These are phyloP conservation scores for Tylopilus vinaceipallidus DNA, from an alignment of 768 basidiomycete genomes.

Conservation along the genomic window DNA sequence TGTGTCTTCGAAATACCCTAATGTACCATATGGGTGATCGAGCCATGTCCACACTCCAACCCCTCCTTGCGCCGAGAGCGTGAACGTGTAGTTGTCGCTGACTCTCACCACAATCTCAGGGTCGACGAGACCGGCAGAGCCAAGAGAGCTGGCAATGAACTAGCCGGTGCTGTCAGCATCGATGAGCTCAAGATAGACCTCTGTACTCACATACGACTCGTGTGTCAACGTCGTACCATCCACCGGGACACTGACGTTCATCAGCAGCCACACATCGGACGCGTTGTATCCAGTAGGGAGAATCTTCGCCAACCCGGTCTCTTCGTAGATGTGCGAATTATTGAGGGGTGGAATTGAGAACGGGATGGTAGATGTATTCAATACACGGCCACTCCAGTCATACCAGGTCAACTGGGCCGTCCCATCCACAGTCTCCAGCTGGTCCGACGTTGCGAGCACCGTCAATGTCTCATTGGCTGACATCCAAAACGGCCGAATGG, in stretches of 20 bases:
- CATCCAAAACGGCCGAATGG: conserved; percentile 58
- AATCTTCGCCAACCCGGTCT: conserved; percentile 41
- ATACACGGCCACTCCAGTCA: conserved; percentile 46
- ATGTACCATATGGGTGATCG: conserved; percentile 53
- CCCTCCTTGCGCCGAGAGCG: conserved; percentile 50
- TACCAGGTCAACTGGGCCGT: conserved; percentile 55
- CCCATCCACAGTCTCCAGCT: conserved; percentile 46
- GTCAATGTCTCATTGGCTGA: conserved; percentile 45
- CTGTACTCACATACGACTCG: conserved; percentile 48
- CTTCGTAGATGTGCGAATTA: conserved; percentile 43
- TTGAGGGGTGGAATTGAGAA: conserved; percentile 50
- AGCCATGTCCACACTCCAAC: conserved; percentile 61
- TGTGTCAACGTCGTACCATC: conserved; percentile 42
- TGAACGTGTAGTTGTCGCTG: conserved; percentile 41
- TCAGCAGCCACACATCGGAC: conserved; percentile 48
- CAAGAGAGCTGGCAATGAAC: conserved; percentile 54
- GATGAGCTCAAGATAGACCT: not conserved
- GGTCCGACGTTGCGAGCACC: conserved; percentile 50
- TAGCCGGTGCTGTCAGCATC: conserved; percentile 24
- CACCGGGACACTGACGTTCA: conserved; percentile 48
- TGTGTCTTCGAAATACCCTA: conserved; percentile 51
- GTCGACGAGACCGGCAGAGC: conserved; percentile 44
- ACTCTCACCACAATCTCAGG: conserved; percentile 41
- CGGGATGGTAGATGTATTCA: conserved; percentile 36
- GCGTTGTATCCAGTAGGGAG: conserved; percentile 42